A percentile compares a stretch with the other conserved stretches of the same genome.
phyloP scores from a whole-genome alignment of 768 basidiomycete genomes.

The Phlegmacium glaucopus region DNA sequence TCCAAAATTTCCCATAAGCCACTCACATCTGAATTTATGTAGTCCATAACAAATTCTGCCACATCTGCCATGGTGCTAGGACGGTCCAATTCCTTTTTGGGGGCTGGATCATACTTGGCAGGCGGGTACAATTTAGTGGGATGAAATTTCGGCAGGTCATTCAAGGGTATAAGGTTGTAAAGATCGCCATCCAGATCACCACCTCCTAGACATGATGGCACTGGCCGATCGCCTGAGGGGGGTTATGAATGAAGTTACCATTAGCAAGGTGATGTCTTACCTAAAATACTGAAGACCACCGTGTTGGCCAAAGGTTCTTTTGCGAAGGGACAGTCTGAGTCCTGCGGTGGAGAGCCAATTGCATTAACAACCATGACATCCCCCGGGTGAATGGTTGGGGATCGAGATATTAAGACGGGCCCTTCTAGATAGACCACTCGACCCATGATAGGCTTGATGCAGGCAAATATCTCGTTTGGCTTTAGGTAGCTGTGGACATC shows the following conservation, averaged over 20 bases:
- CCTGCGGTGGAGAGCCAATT: slow-evolving; percentile 51
- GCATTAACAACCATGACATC: slow-evolving; percentile 60
- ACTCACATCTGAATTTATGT: slow-evolving; percentile 61
- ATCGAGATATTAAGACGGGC: slow-evolving; percentile 53
- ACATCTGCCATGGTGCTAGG: slow-evolving; percentile 61
- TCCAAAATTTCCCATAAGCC: not conserved
- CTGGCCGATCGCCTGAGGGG: slow-evolving; percentile 48
- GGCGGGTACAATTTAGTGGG: slow-evolving; percentile 27
- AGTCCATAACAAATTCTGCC: slow-evolving; percentile 67
- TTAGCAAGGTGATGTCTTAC: slow-evolving; percentile 27
- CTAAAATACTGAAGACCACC: slow-evolving; percentile 60
- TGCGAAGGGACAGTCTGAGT: slow-evolving; percentile 44
- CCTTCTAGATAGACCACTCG: slow-evolving; percentile 48
- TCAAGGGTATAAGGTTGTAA: slow-evolving; percentile 50
- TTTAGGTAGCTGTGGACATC: slow-evolving; percentile 55
- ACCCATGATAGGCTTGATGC: slow-evolving; percentile 41
- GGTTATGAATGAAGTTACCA: not conserved
- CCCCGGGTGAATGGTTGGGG: slow-evolving; percentile 68
- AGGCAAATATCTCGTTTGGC: slow-evolving; percentile 60
- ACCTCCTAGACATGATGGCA: slow-evolving; percentile 63
- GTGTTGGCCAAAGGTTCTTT: slow-evolving; percentile 54
- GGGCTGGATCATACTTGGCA: slow-evolving; percentile 47
- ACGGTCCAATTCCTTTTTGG: slow-evolving; percentile 39
- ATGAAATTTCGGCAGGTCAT: slow-evolving; percentile 32
- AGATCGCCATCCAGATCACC: slow-evolving; percentile 69